Evolutionary conservation across 768 basidiomycete species (phyloP).

Genomic region (Hemileccinum impolitum): DNA sequence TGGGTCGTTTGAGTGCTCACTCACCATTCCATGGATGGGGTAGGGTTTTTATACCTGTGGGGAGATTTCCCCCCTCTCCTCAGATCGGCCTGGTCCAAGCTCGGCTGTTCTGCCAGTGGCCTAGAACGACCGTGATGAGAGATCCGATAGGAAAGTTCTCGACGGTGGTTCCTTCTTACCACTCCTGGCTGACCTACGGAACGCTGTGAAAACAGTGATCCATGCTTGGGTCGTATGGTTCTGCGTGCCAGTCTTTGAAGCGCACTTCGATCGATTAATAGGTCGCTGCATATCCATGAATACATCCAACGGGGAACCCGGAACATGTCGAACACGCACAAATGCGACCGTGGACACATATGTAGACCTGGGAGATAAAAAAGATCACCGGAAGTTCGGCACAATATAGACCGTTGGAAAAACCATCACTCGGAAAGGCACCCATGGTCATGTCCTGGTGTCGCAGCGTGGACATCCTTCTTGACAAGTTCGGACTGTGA

Average conservation of each 20-base stretch:
- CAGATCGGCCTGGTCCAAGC: conserved; percentile 4
- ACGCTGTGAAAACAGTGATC: conserved; percentile 1
- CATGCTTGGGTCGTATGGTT: conserved; percentile 13
- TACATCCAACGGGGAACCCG: conserved; percentile 4
- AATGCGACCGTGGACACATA: not conserved
- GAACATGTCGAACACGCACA: conserved; percentile 5
- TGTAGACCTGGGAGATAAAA: not conserved
- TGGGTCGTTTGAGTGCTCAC: conserved; percentile 3
- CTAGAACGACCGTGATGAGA: conserved; percentile 6
- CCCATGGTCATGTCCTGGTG: conserved; percentile 1
- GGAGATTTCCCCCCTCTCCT: not conserved
- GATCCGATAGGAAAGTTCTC: conserved; percentile 4
- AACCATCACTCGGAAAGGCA: conserved; percentile 1
- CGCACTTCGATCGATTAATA: conserved; percentile 10
- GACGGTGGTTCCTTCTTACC: not conserved
- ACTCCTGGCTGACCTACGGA: conserved; percentile 1
- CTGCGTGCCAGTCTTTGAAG: not conserved
- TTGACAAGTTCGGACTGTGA: conserved; percentile 19
- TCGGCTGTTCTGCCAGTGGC: not conserved
- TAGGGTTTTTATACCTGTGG: conserved; percentile 16
- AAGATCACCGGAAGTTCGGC: not conserved
- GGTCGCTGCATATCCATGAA: conserved; percentile 1
- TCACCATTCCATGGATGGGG: conserved; percentile 7
- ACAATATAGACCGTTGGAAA: not conserved
- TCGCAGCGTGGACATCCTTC: conserved; percentile 12